These are phyloP conservation scores for Elsinoe australis DNA, from an alignment of 2,329 filamentous ascomycete species.

Conservation along the genomic window DNA sequence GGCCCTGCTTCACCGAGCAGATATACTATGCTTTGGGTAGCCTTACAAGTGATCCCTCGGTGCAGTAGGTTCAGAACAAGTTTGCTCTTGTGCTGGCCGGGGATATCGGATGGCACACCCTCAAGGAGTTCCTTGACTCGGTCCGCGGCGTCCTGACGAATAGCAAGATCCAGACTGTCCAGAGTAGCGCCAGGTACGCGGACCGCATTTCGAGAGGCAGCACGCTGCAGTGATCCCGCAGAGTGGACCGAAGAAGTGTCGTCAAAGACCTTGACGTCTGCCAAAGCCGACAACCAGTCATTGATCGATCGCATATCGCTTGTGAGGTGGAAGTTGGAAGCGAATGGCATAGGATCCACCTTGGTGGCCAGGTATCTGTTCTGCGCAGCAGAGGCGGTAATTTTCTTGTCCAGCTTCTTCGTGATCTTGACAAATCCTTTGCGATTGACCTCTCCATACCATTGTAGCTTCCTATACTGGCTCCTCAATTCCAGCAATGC, in stretches of 20 bases:
- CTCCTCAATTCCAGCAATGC: conserved; percentile 81
- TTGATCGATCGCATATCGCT: conserved; percentile 65
- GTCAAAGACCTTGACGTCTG: conserved; percentile 67
- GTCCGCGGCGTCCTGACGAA: conserved; percentile 58
- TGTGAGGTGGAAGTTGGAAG: conserved; percentile 58
- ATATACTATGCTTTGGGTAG: conserved; percentile 61
- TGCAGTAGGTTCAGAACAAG: conserved; percentile 76
- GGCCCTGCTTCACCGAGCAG: conserved; percentile 62
- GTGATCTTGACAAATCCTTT: conserved; percentile 96
- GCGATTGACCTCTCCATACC: conserved; percentile 96
- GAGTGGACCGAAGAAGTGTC: conserved; percentile 66
- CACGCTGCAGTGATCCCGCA: conserved; percentile 63
- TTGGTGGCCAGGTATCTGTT: conserved; percentile 82
- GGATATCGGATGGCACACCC: conserved; percentile 7
- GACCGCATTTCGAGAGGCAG: conserved; percentile 66
- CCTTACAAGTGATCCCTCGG: conserved; percentile 62
- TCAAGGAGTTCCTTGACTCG: conserved; percentile 48
- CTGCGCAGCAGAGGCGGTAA: conserved; percentile 67
- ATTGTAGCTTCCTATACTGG: conserved; percentile 84
- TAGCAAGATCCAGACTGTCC: conserved; percentile 64
- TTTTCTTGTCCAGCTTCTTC: conserved; percentile 96
- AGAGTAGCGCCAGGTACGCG: conserved; percentile 61
- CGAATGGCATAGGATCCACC: conserved; percentile 81
- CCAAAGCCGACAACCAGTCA: conserved; percentile 78
- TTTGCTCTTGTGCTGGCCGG: conserved; percentile 12